Evolutionary conservation across 768 basidiomycete genomes (phyloP).

Genomic region (Lyophyllum semitale): DNA sequence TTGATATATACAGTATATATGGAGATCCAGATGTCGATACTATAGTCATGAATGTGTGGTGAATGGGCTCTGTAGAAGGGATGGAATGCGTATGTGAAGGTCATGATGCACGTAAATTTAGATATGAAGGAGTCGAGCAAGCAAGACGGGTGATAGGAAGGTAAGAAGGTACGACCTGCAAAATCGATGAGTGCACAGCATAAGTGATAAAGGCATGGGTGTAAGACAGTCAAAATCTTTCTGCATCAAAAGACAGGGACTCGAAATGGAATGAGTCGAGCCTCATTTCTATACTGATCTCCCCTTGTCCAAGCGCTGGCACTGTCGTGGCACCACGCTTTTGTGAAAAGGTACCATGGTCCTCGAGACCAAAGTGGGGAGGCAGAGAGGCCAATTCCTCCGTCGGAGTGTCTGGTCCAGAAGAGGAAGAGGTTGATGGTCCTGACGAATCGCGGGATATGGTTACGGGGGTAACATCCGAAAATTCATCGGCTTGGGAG

Average conservation of each 20-base stretch:
- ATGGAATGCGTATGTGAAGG: background rate
- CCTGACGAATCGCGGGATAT: conserved; percentile 25
- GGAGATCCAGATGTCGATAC: conserved; percentile 3
- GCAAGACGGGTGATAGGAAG: background rate
- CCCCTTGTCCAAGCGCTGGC: conserved; percentile 24
- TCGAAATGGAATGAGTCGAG: conserved; percentile 79
- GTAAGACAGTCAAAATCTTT: conserved; percentile 41
- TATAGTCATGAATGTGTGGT: background rate
- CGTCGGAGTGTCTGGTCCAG: conserved; percentile 18
- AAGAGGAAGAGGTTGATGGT: conserved; percentile 20
- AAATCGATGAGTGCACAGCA: background rate
- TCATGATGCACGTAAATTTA: background rate
- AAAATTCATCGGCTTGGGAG: conserved; percentile 15
- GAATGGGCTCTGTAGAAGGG: background rate
- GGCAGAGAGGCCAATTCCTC: conserved; percentile 9
- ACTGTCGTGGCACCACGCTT: background rate
- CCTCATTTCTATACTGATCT: conserved; percentile 61
- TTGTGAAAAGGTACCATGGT: background rate
- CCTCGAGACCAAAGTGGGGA: background rate
- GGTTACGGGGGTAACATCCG: conserved; percentile 22
- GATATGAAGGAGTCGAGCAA: background rate
- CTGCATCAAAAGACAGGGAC: conserved; percentile 64
- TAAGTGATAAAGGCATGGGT: background rate
- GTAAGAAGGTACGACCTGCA: background rate
- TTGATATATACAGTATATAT: conserved; percentile 9